Evolutionary conservation across 768 basidiomycete genomes (phyloP), one percentile per base, ranked within the genome.

Genomic region (Xerocomellus intermedius): DNA sequence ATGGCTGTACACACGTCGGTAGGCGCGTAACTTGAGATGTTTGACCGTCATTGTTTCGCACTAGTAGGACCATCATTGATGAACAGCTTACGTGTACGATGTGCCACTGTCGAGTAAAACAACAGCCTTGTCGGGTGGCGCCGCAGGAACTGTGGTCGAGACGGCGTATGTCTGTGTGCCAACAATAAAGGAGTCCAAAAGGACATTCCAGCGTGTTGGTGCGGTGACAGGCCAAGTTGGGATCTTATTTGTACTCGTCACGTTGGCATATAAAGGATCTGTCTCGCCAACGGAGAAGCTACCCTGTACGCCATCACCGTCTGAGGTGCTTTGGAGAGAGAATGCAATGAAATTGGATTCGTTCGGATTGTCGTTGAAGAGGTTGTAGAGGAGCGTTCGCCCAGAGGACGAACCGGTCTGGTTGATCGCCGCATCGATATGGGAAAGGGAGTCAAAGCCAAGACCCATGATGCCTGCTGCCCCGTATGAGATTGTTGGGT

Each of bases 341-440:
- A 94, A 87, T 1, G 89, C 82, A 59, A 94, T 86, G 68, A 83
- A 94, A 63, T 93, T 94, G 44, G 89, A 88, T 64, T 88, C 81
- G 10, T 66, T 71, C 4, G 83, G 81, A 69, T 91, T 86, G 61
- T 81, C 76, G 21, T 75, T 72, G 69, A 94, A 94, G 35, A 89
- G 72, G 62, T 91, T 94, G 74, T 84, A 87, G 21, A 94, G 78
- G 42, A 94, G 64, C 58, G 82, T 84, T 30, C 86, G 81, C 19
- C 91, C 91, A 7, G 79, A 73, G 2, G 81, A 77, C 2, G 80
- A 76, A 26, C 80, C 78, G 2, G 86, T 82, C 32, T 70, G 62
- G 59, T 86, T 87, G 43, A 90, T 69, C 7, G 74, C 66, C 10
- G 76, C 70, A 63, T 93, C 89, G 52, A 94, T 81, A 32, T 75